phyloP scores from a whole-genome alignment of 805 yeast genomes.

The Lipomyces spencermartinsiae region DNA sequence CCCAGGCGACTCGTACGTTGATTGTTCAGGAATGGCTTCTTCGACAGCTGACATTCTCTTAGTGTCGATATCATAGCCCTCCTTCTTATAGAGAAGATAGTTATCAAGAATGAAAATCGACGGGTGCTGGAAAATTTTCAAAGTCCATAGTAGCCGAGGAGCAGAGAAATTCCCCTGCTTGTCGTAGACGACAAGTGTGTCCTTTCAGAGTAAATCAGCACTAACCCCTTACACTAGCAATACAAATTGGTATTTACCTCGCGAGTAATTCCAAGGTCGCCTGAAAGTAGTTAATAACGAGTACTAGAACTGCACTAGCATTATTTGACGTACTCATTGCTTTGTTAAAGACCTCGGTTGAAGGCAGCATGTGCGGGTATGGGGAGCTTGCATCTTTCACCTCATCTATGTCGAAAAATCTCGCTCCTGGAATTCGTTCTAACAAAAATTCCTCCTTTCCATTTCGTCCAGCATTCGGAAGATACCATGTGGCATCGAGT shows the following conservation, averaged over 20 bases:
- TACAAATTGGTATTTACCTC: constrained; percentile 19
- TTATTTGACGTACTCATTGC: constrained; percentile 43
- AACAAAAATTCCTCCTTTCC: constrained; percentile 64
- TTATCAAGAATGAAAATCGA: constrained; percentile 74
- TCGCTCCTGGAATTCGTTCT: constrained; percentile 69
- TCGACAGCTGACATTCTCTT: constrained; percentile 14
- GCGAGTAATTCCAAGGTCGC: constrained; percentile 60
- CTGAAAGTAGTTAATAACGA: constrained; percentile 43
- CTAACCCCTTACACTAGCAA: not conserved
- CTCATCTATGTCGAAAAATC: constrained; percentile 78
- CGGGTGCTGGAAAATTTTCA: constrained; percentile 78
- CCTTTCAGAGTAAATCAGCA: constrained; percentile 43
- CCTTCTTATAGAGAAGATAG: constrained; percentile 58
- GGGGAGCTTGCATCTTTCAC: constrained; percentile 63
- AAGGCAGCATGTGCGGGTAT: constrained; percentile 93
- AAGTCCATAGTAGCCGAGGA: constrained; percentile 93
- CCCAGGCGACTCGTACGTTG: constrained; percentile 41
- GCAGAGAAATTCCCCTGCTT: constrained; percentile 82
- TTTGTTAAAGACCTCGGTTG: constrained; percentile 58
- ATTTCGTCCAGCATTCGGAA: constrained; percentile 73
- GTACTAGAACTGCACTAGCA: not conserved
- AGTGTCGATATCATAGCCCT: constrained; percentile 51
- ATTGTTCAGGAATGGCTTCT: constrained; percentile 29
- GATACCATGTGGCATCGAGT: constrained; percentile 90
- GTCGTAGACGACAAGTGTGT: constrained; percentile 81